A percentile compares a stretch with the other conserved stretches of the same genome.
These are phyloP conservation scores for Sporormia fimetaria DNA, from an alignment of 495 filamentous ascomycete species.

Conservation along the genomic window DNA sequence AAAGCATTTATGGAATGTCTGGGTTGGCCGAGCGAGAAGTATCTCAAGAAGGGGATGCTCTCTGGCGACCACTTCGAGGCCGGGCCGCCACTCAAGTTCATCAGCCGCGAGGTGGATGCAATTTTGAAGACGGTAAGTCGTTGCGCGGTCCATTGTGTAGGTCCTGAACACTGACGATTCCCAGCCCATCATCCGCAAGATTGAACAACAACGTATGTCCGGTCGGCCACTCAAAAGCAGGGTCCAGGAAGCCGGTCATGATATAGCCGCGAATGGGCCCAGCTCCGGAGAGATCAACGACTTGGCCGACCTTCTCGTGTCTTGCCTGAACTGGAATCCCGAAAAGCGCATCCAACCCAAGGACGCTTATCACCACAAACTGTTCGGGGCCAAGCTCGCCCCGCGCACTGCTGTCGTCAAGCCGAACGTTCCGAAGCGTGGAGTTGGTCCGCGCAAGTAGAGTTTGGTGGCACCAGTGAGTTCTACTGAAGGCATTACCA, in stretches of 20 bases:
- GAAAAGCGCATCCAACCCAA: slow-evolving; percentile 79
- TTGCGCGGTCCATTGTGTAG: not conserved
- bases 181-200: slow-evolving; percentile 9
- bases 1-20: slow-evolving; percentile 91
- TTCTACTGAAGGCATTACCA: no score
- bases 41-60: slow-evolving; percentile 62
- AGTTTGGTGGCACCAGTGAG: no score
- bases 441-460: slow-evolving; percentile 9
- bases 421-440: slow-evolving; percentile 1
- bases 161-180: not conserved
- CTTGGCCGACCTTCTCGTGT: slow-evolving; percentile 79
- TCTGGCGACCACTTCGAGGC: slow-evolving; percentile 68
- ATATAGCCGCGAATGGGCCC: slow-evolving; percentile 48
- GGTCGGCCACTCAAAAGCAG: slow-evolving; percentile 70
- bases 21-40: slow-evolving; percentile 79
- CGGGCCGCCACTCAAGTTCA: slow-evolving; percentile 53
- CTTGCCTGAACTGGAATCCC: slow-evolving; percentile 80
- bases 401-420: slow-evolving; percentile 5
- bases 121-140: slow-evolving; percentile 4
- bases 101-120: slow-evolving; percentile 74
- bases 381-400: slow-evolving; percentile 2
- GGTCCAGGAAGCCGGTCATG: slow-evolving; percentile 59
- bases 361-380: slow-evolving; percentile 68
- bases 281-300: slow-evolving; percentile 67
- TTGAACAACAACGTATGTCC: slow-evolving; percentile 34